These are phyloP conservation scores for Rhizopus sp. DNA, from an alignment of 371 early-diverging fungal species.

Conservation along the genomic window DNA sequence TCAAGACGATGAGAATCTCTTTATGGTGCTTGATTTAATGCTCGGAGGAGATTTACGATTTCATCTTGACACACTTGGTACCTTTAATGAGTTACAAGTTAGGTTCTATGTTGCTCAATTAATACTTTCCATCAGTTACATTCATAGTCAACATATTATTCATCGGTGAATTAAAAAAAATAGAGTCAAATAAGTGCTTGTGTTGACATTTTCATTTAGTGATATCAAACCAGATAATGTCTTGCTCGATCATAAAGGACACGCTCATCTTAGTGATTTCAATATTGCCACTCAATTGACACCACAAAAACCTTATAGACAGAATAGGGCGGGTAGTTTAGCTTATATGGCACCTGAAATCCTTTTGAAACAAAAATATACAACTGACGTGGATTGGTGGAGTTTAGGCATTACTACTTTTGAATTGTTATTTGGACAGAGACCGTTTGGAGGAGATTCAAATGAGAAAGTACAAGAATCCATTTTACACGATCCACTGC, in stretches of 20 bases:
- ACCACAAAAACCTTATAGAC: slow-evolving; percentile 52
- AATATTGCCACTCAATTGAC: slow-evolving; percentile 74
- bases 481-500: slow-evolving; percentile 57
- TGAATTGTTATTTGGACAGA: slow-evolving; percentile 78
- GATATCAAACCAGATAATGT: slow-evolving; percentile 99
- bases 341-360: slow-evolving; percentile 82
- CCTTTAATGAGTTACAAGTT: slow-evolving; percentile 71
- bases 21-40: slow-evolving; percentile 81
- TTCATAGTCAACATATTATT: slow-evolving; percentile 63
- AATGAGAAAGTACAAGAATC: slow-evolving; percentile 55
- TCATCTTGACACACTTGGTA: slow-evolving; percentile 66
- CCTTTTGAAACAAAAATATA: slow-evolving; percentile 66
- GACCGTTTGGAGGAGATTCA: slow-evolving; percentile 66
- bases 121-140: slow-evolving; percentile 65
- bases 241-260: slow-evolving; percentile 80
- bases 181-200: slow-evolving; percentile 21
- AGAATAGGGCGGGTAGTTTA: slow-evolving; percentile 68
- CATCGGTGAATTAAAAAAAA: slow-evolving; percentile 56
- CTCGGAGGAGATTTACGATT: slow-evolving; percentile 88
- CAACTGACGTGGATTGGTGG: slow-evolving; percentile 86
- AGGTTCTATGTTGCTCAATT: slow-evolving; percentile 79
- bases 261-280: slow-evolving; percentile 87
- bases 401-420: slow-evolving; percentile 81
- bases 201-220: slow-evolving; percentile 61
- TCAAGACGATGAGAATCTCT: slow-evolving; percentile 78